phyloP scores from a whole-genome alignment of 2,329 filamentous ascomycete species.

The Pleurostoma richardsiae region DNA sequence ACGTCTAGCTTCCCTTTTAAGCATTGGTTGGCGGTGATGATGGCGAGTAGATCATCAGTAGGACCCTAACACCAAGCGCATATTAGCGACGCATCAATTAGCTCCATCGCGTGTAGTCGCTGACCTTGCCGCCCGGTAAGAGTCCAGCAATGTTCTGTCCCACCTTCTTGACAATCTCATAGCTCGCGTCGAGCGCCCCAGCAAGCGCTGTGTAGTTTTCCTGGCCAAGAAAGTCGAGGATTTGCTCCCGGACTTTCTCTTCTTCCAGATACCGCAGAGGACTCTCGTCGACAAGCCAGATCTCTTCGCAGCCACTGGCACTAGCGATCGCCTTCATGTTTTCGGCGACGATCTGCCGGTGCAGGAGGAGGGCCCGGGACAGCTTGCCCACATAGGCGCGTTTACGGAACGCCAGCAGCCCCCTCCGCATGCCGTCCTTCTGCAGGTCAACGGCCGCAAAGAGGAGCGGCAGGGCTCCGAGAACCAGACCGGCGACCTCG shows the following conservation, averaged over 20 bases:
- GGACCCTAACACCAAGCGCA: neutral
- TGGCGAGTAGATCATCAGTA: conserved; percentile 1
- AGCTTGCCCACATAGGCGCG: conserved; percentile 4
- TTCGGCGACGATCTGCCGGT: conserved; percentile 1
- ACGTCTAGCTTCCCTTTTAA: conserved; percentile 1
- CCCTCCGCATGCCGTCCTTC: neutral
- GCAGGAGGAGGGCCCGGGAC: conserved; percentile 1
- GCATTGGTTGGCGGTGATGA: conserved; percentile 3
- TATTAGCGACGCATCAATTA: too few relatives aligned
- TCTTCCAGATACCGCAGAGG: neutral
- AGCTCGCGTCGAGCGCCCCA: neutral
- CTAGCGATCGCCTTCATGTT: neutral
- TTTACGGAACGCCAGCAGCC: neutral
- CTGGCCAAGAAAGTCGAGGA: conserved; percentile 1
- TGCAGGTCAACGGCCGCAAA: conserved; percentile 1
- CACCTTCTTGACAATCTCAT: neutral
- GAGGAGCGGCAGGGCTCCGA: conserved; percentile 2
- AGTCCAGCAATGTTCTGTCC: conserved; percentile 2
- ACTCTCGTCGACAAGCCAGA: neutral
- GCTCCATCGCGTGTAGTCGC: too few relatives aligned
- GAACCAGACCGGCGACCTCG: conserved; percentile 3
- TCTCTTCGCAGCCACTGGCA: conserved; percentile 2
- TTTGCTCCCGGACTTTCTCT: neutral
- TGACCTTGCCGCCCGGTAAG: neutral
- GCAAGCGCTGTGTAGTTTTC: neutral